A percentile compares a stretch with the other conserved stretches of the same genome.
Evolutionary conservation across 352 stramenopile species (phyloP).

Genomic region (Peronospora farinosa): DNA sequence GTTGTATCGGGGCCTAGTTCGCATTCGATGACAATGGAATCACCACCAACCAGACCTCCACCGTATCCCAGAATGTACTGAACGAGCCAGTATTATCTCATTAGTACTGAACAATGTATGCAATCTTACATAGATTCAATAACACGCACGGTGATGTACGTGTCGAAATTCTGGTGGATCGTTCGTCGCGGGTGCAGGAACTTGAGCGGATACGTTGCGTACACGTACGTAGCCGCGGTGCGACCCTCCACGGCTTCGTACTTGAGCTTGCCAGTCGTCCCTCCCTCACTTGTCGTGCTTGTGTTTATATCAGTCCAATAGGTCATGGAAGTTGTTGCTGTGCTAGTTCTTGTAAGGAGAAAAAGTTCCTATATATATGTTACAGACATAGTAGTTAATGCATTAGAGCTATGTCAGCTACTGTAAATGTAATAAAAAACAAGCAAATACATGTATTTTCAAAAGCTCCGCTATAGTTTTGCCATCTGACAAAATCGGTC

Average conservation of each 20-base stretch:
- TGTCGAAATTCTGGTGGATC: conserved; percentile 58
- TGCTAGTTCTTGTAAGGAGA: no score
- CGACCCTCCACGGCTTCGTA: conserved; percentile 62
- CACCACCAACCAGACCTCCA: conserved; percentile 70
- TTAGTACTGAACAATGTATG: neutral
- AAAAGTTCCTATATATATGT: no score
- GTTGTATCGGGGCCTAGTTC: conserved; percentile 34
- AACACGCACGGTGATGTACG: conserved; percentile 67
- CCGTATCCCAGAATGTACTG: conserved; percentile 84
- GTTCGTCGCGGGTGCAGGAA: conserved; percentile 71
- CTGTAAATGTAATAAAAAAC: no score
- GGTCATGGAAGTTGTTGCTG: neutral
- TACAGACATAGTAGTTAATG: no score
- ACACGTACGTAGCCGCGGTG: conserved; percentile 66
- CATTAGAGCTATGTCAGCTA: no score
- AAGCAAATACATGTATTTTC: no score
- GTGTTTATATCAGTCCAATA: neutral
- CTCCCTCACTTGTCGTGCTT: neutral
- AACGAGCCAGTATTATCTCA: neutral
- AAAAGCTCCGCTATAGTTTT: no score
- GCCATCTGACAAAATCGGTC: no score
- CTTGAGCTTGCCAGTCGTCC: conserved; percentile 44
- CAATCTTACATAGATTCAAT: neutral
- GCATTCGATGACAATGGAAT: conserved; percentile 63
- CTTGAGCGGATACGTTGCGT: conserved; percentile 82